These are phyloP conservation scores for Amborella trichopoda DNA, from an alignment of 164 flowering plant genomes.

Conservation along the genomic window DNA sequence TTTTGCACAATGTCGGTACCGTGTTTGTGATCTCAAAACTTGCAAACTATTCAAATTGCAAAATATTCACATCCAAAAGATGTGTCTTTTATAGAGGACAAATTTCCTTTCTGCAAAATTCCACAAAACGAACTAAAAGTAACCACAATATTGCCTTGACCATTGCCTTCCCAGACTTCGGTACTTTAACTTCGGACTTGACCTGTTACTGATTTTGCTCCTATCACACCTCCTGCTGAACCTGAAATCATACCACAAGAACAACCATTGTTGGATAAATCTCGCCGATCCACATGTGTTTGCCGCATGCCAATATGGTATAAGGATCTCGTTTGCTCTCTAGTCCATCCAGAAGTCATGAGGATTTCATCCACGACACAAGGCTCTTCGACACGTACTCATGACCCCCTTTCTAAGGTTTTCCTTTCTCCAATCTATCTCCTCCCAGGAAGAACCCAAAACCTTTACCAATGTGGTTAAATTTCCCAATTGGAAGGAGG, in stretches of 20 bases:
- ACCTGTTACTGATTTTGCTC: no score
- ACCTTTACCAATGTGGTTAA: background rate
- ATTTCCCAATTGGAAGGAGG: background rate
- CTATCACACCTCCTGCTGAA: background rate
- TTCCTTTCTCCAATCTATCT: background rate
- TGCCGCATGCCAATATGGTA: background rate
- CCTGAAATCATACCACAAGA: background rate
- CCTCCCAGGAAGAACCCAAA: background rate
- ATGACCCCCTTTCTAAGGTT: background rate
- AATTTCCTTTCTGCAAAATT: no score
- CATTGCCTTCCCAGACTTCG: background rate
- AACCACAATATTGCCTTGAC: background rate
- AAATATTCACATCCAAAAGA: background rate
- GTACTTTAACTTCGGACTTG: background rate
- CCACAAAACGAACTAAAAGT: background rate
- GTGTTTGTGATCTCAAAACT: background rate
- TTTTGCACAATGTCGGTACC: background rate
- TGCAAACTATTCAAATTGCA: background rate
- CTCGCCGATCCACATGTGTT: no score
- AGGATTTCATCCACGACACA: background rate
- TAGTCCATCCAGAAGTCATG: background rate
- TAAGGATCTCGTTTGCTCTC: background rate
- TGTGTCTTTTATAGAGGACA: background rate
- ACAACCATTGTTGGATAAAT: no score
- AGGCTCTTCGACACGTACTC: no score